Percentiles rank a stretch among this genome's conserved stretches.
phyloP scores from a whole-genome alignment of 257 asterid species.

The Eucommia ulmoides region DNA sequence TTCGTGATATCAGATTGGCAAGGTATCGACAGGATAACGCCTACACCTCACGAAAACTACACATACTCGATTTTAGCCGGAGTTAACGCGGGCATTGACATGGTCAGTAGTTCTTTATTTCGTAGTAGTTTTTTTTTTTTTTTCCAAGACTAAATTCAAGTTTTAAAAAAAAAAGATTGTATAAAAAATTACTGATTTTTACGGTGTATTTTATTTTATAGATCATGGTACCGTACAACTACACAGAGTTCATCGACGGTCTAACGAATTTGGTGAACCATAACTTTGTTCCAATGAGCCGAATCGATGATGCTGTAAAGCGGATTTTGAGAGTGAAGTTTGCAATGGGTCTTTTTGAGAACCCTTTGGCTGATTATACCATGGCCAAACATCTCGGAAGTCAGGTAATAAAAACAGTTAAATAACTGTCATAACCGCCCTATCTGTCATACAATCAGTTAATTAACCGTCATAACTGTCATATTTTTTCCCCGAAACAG shows the following conservation, averaged over 20 bases:
- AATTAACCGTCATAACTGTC: not conserved
- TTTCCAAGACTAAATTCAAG: not conserved
- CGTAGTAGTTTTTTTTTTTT: not conserved
- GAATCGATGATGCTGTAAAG: constrained; percentile 61
- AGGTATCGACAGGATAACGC: constrained; percentile 27
- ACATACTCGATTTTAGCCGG: constrained; percentile 28
- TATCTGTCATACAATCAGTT: not conserved
- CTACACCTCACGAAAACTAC: constrained; percentile 27
- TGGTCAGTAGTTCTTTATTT: constrained; percentile 14
- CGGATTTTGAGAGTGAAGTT: constrained; percentile 63
- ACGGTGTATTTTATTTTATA: constrained; percentile 12
- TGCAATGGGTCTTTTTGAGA: constrained; percentile 57
- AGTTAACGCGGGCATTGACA: constrained; percentile 35
- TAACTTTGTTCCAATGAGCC: constrained; percentile 33
- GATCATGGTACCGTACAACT: constrained; percentile 59
- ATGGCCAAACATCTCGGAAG: constrained; percentile 48
- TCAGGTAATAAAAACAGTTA: constrained; percentile 21
- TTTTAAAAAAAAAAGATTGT: not conserved
- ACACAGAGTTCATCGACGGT: constrained; percentile 45
- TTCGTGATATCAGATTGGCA: constrained; percentile 36
- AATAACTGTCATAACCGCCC: not conserved
- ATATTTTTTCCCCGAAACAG: not conserved
- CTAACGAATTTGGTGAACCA: constrained; percentile 36
- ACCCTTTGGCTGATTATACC: constrained; percentile 57
- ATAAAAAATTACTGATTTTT: not conserved